Percentiles rank a stretch among this genome's conserved stretches.
These are phyloP conservation scores for Aspergillus panamensis DNA, from an alignment of 495 filamentous ascomycete genomes.

Conservation along the genomic window DNA sequence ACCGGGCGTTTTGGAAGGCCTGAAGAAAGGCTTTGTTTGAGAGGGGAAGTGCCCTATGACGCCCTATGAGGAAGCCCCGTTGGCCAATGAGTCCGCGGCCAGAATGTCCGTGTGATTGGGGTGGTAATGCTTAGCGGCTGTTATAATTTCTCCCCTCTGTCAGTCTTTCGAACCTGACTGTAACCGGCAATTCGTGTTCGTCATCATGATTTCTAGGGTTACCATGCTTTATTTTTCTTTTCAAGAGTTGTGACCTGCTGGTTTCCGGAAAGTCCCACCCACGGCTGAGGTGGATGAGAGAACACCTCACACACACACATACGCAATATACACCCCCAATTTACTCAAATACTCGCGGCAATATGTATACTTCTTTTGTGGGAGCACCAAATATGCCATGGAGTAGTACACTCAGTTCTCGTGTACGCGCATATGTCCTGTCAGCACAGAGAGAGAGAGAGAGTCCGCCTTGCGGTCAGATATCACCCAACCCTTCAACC, in stretches of 20 bases:
- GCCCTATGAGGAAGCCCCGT: not conserved
- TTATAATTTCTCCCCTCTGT: not conserved
- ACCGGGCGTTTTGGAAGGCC: not conserved
- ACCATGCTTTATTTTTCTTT: not conserved
- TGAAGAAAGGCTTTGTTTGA: not conserved
- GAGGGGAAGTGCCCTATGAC: not conserved
- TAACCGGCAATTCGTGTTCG: not conserved
- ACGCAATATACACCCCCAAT: not conserved
- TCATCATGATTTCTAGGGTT: not conserved
- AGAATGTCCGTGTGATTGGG: not conserved
- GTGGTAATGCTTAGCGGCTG: not conserved
- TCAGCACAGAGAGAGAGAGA: not conserved
- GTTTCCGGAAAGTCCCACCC: conserved; percentile 4
- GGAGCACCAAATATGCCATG: not conserved
- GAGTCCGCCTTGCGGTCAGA: conserved; percentile 2
- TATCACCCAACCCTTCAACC: not conserved
- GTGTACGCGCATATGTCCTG: not conserved
- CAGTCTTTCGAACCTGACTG: not conserved
- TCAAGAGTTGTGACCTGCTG: conserved; percentile 6
- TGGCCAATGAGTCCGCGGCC: too few species aligned
- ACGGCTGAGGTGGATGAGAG: not conserved
- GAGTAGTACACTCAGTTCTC: not conserved
- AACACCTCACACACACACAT: not conserved
- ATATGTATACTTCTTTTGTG: not conserved
- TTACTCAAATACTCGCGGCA: not conserved